These are phyloP conservation scores for Flaveria ramosissima DNA, from an alignment of 129 eudicot genomes.

Conservation along the genomic window DNA sequence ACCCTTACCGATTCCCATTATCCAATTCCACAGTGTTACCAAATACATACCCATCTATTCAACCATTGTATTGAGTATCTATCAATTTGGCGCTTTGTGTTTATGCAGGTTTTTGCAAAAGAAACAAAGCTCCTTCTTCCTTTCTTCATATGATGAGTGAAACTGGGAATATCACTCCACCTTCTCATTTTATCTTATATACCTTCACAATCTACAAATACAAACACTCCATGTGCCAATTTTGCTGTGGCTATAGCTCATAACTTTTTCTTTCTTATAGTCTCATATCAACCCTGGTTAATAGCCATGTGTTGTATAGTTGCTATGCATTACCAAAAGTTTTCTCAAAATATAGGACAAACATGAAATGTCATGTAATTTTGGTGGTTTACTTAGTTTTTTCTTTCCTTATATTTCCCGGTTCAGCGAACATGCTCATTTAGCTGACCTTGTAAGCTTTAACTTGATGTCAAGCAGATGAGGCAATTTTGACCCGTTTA, in stretches of 20 bases:
- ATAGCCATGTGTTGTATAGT: constrained; percentile 31
- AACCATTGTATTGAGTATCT: constrained; percentile 1
- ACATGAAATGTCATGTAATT: constrained; percentile 12
- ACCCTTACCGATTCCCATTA: background rate
- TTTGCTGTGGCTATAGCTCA: constrained; percentile 35
- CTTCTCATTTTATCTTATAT: constrained; percentile 8
- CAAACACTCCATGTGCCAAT: constrained; percentile 27
- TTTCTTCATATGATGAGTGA: constrained; percentile 54
- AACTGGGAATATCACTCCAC: constrained; percentile 31
- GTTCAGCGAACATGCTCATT: background rate
- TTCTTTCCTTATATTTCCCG: background rate
- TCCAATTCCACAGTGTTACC: background rate
- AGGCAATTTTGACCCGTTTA: background rate
- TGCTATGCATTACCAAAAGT: constrained; percentile 16
- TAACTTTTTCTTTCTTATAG: constrained; percentile 1
- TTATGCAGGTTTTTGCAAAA: constrained; percentile 75
- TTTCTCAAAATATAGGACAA: constrained; percentile 4
- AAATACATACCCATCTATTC: background rate
- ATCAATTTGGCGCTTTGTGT: constrained; percentile 7
- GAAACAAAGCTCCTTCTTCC: constrained; percentile 67
- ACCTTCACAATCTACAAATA: constrained; percentile 14
- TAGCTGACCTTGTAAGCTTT: background rate
- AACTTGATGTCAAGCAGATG: background rate
- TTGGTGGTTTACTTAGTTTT: background rate
- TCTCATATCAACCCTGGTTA: constrained; percentile 34